Evolutionary conservation across 495 filamentous ascomycete genomes (phyloP).

Genomic region (Neurospora discreta): DNA sequence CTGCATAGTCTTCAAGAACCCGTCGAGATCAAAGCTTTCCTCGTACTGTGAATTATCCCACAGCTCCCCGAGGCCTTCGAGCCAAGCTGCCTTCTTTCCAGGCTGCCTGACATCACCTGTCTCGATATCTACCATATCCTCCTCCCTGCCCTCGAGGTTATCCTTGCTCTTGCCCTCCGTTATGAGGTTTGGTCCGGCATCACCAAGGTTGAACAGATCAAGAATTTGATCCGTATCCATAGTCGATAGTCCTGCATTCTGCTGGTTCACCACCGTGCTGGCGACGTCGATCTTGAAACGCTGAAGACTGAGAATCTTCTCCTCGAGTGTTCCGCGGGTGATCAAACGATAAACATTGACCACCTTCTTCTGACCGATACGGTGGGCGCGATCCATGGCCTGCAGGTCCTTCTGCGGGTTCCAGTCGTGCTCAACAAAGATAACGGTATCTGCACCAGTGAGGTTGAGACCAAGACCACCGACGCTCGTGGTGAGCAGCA

Average conservation of each 20-base stretch:
- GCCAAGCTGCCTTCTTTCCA: slow-evolving; percentile 84
- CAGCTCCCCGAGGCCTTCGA: slow-evolving; percentile 88
- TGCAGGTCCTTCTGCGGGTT: slow-evolving; percentile 98
- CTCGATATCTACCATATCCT: slow-evolving; percentile 88
- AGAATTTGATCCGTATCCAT: slow-evolving; percentile 99
- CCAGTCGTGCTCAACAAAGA: slow-evolving; percentile 99
- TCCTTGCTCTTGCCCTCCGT: slow-evolving; percentile 40
- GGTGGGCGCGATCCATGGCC: slow-evolving; percentile 96
- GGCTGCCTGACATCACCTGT: slow-evolving; percentile 87
- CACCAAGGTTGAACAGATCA: slow-evolving; percentile 88
- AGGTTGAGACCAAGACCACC: slow-evolving; percentile 92
- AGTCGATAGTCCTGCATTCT: slow-evolving; percentile 83
- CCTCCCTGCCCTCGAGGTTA: slow-evolving; percentile 55
- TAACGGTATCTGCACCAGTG: slow-evolving; percentile 95
- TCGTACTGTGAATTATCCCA: slow-evolving; percentile 97
- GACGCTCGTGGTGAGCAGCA: slow-evolving; percentile 88
- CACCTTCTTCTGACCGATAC: slow-evolving; percentile 98
- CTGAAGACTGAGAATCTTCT: slow-evolving; percentile 97
- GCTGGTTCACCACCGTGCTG: slow-evolving; percentile 95
- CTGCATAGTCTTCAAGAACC: slow-evolving; percentile 85
- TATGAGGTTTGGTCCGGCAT: slow-evolving; percentile 53
- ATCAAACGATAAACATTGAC: slow-evolving; percentile 98
- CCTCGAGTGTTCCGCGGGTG: slow-evolving; percentile 89
- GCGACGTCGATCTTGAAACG: slow-evolving; percentile 99
- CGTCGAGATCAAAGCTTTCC: slow-evolving; percentile 90